A percentile compares a stretch with the other conserved stretches of the same genome.
Conservation (phyloP, 1,284 basidiomycete genomes). For the Moniliella sp. region DNA sequence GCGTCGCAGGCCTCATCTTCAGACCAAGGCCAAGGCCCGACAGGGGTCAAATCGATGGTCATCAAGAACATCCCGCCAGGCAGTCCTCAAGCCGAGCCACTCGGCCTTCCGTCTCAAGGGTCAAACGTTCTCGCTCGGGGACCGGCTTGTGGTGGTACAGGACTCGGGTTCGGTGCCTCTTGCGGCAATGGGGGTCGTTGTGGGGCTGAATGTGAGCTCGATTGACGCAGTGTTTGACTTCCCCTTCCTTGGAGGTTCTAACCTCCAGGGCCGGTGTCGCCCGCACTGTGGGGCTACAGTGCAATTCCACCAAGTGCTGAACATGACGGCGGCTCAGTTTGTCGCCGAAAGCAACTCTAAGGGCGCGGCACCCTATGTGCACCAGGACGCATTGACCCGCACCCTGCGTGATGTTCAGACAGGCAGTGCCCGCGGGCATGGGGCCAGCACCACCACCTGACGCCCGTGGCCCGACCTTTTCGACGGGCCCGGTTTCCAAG, state of each 20-base stretch:
- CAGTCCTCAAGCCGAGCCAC: slow-evolving; percentile 77
- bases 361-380: too few relatives aligned
- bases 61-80: slow-evolving; percentile 78
- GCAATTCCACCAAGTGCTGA: slow-evolving; percentile 18
- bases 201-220: slow-evolving; percentile 55
- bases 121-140: slow-evolving; percentile 75
- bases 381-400: too few relatives aligned
- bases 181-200: slow-evolving; percentile 72
- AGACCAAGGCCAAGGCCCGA: slow-evolving; percentile 39
- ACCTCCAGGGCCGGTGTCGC: slow-evolving; percentile 45
- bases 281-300: slow-evolving; percentile 16
- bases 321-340: slow-evolving; percentile 25
- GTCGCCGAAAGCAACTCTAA: too few relatives aligned
- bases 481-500: too few relatives aligned
- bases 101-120: slow-evolving; percentile 69
- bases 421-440: too few relatives aligned
- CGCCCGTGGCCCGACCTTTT: too few relatives aligned
- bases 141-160: slow-evolving; percentile 82
- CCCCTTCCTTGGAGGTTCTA: slow-evolving; percentile 76
- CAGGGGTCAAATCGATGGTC: slow-evolving; percentile 61
- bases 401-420: too few relatives aligned
- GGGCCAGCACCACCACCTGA: too few relatives aligned
- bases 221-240: slow-evolving; percentile 96
- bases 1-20: too few relatives aligned
- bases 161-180: slow-evolving; percentile 77